Evolutionary conservation across 495 filamentous ascomycete species (phyloP), one percentile per base, ranked within the genome.

Genomic region (Tuber borchii): DNA sequence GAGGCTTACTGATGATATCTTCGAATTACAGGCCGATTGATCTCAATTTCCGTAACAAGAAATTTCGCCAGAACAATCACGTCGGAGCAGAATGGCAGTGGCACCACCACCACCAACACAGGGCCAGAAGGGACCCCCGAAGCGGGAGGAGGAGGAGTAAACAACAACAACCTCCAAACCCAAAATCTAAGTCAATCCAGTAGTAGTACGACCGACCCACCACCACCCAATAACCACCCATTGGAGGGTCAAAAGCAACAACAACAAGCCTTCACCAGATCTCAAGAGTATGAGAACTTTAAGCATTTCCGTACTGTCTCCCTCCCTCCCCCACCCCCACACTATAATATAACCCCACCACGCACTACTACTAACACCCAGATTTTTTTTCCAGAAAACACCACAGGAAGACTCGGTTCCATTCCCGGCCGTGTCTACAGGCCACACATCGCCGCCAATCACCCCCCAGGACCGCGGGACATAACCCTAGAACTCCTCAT

Each of bases 401-500:
- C 78, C 34, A 86, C 85, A 16, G 84, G 83, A 40, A 80, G 81
- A 6, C 77, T 93, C 22, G 92, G 92, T 39, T 85, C 89, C 17
- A 74, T 76, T 0, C 80, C 93, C 56, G 81, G 84, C 10, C 82
- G 84, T 31, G 86, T 88, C 79, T 95, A 97, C 84, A 80, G 89
- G 75, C 93, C 93, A 20, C 87, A 91, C 77, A 84, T 87, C 68
- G 80, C 93, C 75, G 85, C 97, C 81, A 83, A 82, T 43, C 86
- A 93, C 83, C 95, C 96, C 1, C 93, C 93, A 7, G 84, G 85
- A 26, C 90, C 93, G 39, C 86, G 89, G 79, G 91, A 97, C 78
- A 89, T 97, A 70, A 93, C 93, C 74, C 90, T 99, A 74, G 94
- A 97, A 86, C 88, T 97, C 73, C 90, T 99, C 78, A 90, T 99